Evolutionary conservation across 192 early-diverging fungal species (phyloP), one percentile per base, ranked within the genome.

Genomic region (Linnemannia elongata): DNA sequence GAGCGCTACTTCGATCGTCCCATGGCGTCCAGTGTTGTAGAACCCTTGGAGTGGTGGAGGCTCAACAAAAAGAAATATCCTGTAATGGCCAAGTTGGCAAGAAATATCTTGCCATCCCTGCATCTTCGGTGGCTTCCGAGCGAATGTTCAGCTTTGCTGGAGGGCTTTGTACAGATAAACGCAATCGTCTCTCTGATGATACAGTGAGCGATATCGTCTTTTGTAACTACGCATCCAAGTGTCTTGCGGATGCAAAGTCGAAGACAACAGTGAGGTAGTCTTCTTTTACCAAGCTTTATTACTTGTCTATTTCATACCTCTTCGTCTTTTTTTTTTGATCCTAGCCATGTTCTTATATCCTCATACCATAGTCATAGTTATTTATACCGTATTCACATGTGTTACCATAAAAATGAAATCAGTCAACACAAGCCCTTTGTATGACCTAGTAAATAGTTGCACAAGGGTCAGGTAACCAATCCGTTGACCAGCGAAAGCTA

Each of bases 71-170:
- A n/a, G 4, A 24, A 47, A 15, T 83, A 22, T 42, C 76, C 76
- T 6, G 2, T 33, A 2, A 68, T 83, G 70, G 82, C 76, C 2
- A 38, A 66, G 44, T 44, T 83, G 22, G 76, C 76, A 69, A 39
- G 82, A 78, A 83, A 41, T 83, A 78, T n/a, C 71, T 78, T 18
- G 44, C 44, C 3, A 60, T 83, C 7, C 82, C 47, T 49, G 76
- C 82, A 24, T 55, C 76, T 4, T 78, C 76, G 20, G 76, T 83
- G 1, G 81, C 71, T 9, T 82, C 81, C 6, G 74, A 82, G 41
- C 60, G 54, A 0, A 76, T 82, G 75, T 82, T 82, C 38, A 78
- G 76, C 54, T 78, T 57, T 44, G 33, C 54, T n/a, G 72, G 72
- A 6, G 44, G 55, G 27, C 7, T 68, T 20, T 20, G 77, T 8